Evolutionary conservation across 805 yeast genomes (phyloP), one percentile per base, ranked within the genome.

Genomic region (Saturnispora kantuleensis): DNA sequence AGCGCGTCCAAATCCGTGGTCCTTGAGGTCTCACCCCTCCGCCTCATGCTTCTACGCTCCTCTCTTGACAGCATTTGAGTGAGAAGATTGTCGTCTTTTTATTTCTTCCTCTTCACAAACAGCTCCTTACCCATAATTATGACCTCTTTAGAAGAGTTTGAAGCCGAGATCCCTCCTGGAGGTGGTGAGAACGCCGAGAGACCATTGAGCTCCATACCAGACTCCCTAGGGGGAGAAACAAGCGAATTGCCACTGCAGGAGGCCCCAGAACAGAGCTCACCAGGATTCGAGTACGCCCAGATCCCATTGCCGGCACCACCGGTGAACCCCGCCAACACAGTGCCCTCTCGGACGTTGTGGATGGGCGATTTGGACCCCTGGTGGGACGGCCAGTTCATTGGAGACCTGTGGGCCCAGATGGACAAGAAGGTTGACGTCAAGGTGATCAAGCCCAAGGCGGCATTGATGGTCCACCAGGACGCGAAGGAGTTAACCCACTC

Each of bases 281-380:
- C 37, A 15, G 57, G 54, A n/a, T 52, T 42, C 38, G 42, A 51
- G 31, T 43, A 51, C 28, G 42, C 40, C n/a, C 47, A 55, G 33
- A 56, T 62, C 15, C 60, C 67, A 5, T 42, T 76, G 34, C 82
- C 82, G 35, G 62, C 67, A 38, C 81, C 81, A 5, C 81, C 81
- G 4, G 63, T 66, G 35, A 68, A 70, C 36, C 71, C 74, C 2
- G 68, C 76, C 3, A 70, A 72, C 38, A 66, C 72, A 1, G 66
- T 61, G 7, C 68, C 73, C 11, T 87, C 94, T 21, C 70, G 82
- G 48, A 84, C 94, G 1, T 64, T 84, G 30, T 84, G 94, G 94
- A 84, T 84, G 94, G 94, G 94, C 10, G 93, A 84, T 60, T 66
- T 84, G 52, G 90, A 84, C 56, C 86, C 90, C 1, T 76, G 82